Percentiles rank a stretch among this genome's conserved stretches.
Evolutionary conservation across 306 rosid species (phyloP).

Genomic region (Quercus agrifolia): DNA sequence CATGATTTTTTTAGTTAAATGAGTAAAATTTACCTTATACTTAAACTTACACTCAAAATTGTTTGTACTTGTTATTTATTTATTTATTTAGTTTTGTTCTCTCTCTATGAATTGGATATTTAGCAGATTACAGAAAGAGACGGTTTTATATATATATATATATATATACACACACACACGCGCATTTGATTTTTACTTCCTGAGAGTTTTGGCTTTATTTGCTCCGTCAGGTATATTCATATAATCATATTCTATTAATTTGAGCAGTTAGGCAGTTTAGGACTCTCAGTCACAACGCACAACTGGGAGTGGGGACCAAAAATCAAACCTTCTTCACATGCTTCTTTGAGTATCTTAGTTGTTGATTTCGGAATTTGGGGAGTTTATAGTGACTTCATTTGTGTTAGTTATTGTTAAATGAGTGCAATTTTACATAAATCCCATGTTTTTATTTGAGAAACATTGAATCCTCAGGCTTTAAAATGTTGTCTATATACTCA

Average conservation of each 20-base stretch:
- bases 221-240: constrained; percentile 29
- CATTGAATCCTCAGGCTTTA: constrained; percentile 16
- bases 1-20: too few species aligned
- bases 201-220: constrained; percentile 16
- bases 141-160: too few species aligned
- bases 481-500: constrained; percentile 16
- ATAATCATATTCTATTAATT: constrained; percentile 3
- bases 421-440: constrained; percentile 27
- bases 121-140: too few species aligned
- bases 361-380: constrained; percentile 30
- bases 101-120: too few species aligned
- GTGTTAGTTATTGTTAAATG: constrained; percentile 8
- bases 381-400: constrained; percentile 22
- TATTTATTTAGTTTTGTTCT: too few species aligned
- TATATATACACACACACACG: too few species aligned
- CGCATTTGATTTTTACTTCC: too few species aligned
- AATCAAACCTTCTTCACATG: constrained; percentile 26
- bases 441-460: constrained; percentile 31
- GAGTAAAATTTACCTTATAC: too few species aligned
- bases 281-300: constrained; percentile 18
- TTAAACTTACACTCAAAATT: too few species aligned
- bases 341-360: constrained; percentile 17
- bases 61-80: too few species aligned
- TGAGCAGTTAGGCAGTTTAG: constrained; percentile 8
- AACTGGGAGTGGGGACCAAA: constrained; percentile 31